These are phyloP conservation scores for Hibiscus trionum DNA, from an alignment of 345 rosid species.

Conservation along the genomic window DNA sequence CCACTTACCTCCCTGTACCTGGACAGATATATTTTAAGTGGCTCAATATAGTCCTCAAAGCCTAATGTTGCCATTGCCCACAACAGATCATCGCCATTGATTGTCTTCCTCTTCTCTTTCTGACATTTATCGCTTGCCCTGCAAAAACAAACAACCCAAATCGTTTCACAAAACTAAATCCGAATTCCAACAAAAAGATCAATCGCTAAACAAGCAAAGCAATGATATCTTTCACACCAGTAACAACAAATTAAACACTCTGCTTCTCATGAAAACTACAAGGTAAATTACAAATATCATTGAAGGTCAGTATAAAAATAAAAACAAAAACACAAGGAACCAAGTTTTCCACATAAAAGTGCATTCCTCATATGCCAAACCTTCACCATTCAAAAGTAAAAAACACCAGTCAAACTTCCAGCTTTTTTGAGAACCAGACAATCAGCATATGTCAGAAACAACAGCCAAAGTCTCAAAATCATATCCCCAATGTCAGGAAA, in stretches of 20 bases:
- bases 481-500: neutral
- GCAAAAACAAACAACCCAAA: conserved; percentile 7
- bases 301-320: neutral
- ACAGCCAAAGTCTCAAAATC: neutral
- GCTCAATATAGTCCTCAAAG: conserved; percentile 64
- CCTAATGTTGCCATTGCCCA: conserved; percentile 82
- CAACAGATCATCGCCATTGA: conserved; percentile 67
- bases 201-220: neutral
- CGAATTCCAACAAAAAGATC: neutral
- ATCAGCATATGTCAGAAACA: neutral
- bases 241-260: neutral
- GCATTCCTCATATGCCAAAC: neutral
- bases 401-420: neutral
- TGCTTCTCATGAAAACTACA: neutral
- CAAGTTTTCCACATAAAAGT: neutral
- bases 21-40: conserved; percentile 52
- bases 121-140: conserved; percentile 73
- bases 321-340: neutral
- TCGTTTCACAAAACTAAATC: neutral
- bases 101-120: conserved; percentile 67
- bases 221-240: neutral
- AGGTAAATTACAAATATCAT: neutral
- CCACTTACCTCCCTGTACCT: conserved; percentile 54
- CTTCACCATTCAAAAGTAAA: neutral
- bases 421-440: neutral